Percentiles rank a stretch among this genome's conserved stretches.
phyloP scores from a whole-genome alignment of 2,329 filamentous ascomycete species.

The Fusarium anguioides region DNA sequence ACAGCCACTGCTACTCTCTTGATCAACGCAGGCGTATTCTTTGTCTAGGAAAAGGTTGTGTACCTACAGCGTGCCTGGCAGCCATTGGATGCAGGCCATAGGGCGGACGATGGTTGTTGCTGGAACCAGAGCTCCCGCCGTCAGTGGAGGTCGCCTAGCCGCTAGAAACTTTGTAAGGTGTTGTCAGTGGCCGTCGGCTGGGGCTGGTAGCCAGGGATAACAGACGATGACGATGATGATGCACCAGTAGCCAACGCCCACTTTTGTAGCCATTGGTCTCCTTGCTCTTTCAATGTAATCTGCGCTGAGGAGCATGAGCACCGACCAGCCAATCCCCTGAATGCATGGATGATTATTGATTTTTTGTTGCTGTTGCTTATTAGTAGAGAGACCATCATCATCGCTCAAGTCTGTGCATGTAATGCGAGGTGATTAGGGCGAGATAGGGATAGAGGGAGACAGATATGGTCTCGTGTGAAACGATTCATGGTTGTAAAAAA shows the following conservation, averaged over 20 bases:
- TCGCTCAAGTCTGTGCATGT: conserved; percentile 13
- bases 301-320: conserved; percentile 35
- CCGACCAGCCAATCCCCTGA: conserved; percentile 39
- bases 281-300: conserved; percentile 32
- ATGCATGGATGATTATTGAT: conserved; percentile 33
- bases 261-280: conserved; percentile 32
- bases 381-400: conserved; percentile 22
- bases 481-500: not conserved
- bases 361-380: conserved; percentile 21
- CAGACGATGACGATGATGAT: conserved; percentile 36
- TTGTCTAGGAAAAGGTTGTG: conserved; percentile 8
- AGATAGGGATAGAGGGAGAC: not conserved
- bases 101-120: conserved; percentile 15
- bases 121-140: conserved; percentile 18
- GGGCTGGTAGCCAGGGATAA: conserved; percentile 24
- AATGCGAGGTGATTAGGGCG: conserved; percentile 2
- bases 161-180: conserved; percentile 12
- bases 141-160: conserved; percentile 15
- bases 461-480: conserved; percentile 1
- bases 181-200: conserved; percentile 24
- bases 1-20: conserved; percentile 16
- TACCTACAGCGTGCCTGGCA: conserved; percentile 21
- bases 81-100: conserved; percentile 26
- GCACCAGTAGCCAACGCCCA: conserved; percentile 22
- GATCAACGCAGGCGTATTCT: conserved; percentile 14